Evolutionary conservation across 257 asterid genomes (phyloP).

Genomic region (Solanum gandarillasii): DNA sequence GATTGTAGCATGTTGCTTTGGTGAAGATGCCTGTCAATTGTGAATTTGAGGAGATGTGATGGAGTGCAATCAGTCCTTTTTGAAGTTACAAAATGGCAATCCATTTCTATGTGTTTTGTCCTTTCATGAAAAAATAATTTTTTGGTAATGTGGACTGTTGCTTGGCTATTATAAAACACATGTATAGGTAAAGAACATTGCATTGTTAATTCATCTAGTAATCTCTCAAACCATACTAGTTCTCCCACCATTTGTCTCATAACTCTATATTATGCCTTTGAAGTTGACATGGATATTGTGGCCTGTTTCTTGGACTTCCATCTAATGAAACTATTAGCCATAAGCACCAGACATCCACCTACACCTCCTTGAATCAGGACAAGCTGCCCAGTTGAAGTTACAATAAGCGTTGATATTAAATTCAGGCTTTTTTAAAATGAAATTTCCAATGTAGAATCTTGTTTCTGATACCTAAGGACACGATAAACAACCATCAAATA

Average conservation of each 20-base stretch:
- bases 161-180: not conserved
- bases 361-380: not conserved
- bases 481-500: no score
- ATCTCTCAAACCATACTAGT: no score
- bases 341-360: not conserved
- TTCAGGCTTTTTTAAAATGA: no score
- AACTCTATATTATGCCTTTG: not conserved
- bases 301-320: not conserved
- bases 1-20: not conserved
- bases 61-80: no score
- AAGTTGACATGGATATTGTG: not conserved
- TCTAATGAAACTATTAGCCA: no score
- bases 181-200: no score
- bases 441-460: not conserved
- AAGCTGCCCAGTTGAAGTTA: rapidly evolving
- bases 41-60: not conserved
- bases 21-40: not conserved
- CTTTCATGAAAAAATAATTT: no score
- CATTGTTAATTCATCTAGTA: no score
- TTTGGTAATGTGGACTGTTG: not conserved
- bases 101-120: not conserved
- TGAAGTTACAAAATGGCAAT: not conserved
- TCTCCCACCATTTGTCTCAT: no score
- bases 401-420: no score
- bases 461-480: no score